Evolutionary conservation across 768 basidiomycete species (phyloP), one percentile per base, ranked within the genome.

Genomic region (Pholiota conissans): DNA sequence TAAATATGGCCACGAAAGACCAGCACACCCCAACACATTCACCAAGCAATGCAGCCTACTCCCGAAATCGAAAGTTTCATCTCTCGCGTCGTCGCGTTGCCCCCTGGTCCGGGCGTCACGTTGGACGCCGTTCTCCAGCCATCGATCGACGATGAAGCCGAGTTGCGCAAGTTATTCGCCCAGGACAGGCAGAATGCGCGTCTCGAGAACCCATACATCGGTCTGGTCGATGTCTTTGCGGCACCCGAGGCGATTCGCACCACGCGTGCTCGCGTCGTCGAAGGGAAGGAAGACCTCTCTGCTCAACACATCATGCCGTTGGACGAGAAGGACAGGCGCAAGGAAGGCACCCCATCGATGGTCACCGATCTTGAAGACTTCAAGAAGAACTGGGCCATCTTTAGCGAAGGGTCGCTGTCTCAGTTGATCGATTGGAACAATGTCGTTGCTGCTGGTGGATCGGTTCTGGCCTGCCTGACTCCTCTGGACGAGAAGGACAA

Each of bases 401-500:
- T 88, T 68, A 81, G 79, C 11, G 85, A 88, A 63, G 82, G 81
- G 2, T 83, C 84, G 3, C 72, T 87, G 10, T 83, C 81, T 7
- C 84, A 86, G 63, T 71, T 86, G 16, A 24, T 73, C 35, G 79
- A 85, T 61, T 87, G 85, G 84, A 83, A 75, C 69, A 85, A 86
- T 61, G 82, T 87, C 57, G 73, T 86, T 16, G 84, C 79, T 30
- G 84, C 84, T 42, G 85, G 86, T 16, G 85, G 86, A 11, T 73
- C 82, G 1, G 82, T 88, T 20, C 77, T 83, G 32, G 85, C 84
- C 2, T 84, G 83, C 56, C 70, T 87, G 56, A 64, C 74, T 4
- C 84, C 85, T 10, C 69, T 86, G 0, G 73, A 81, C 2, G 79
- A 79, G 7, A 68, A 67, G 11, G 74, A 75, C 28, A 82, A 79